Conservation (phyloP, 306 rosid species). For the Argentina anserina region DNA sequence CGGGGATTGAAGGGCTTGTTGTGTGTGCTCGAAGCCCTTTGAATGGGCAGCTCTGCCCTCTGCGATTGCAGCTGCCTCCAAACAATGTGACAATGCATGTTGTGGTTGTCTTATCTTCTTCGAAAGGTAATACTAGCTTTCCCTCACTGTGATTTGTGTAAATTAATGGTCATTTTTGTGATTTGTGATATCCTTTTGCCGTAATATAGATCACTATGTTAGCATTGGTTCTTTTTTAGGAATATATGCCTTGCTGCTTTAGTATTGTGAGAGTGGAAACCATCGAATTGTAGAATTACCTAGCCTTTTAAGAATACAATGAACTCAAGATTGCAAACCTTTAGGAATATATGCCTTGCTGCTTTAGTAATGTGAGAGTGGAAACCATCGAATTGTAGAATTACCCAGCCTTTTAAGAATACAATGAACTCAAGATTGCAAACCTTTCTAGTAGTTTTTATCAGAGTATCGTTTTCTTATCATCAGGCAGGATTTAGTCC, state of each 20-base stretch:
- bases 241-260: neutral
- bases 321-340: neutral
- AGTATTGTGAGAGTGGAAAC: neutral
- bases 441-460: no score
- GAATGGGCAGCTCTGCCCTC: constrained; percentile 73
- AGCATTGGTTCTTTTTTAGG: neutral
- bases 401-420: no score
- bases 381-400: no score
- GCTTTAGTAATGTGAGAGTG: no score
- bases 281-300: neutral
- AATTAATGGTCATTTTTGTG: neutral
- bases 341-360: no score
- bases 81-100: constrained; percentile 74
- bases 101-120: constrained; percentile 53
- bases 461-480: no score
- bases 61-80: constrained; percentile 95
- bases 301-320: neutral
- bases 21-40: constrained; percentile 76
- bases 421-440: no score
- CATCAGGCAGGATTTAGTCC: neutral
- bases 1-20: constrained; percentile 61
- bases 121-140: constrained; percentile 43
- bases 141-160: neutral
- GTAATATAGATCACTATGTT: neutral
- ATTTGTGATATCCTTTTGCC: neutral